Conservation (phyloP, 768 basidiomycete species). For the Mycena chlorophos region DNA sequence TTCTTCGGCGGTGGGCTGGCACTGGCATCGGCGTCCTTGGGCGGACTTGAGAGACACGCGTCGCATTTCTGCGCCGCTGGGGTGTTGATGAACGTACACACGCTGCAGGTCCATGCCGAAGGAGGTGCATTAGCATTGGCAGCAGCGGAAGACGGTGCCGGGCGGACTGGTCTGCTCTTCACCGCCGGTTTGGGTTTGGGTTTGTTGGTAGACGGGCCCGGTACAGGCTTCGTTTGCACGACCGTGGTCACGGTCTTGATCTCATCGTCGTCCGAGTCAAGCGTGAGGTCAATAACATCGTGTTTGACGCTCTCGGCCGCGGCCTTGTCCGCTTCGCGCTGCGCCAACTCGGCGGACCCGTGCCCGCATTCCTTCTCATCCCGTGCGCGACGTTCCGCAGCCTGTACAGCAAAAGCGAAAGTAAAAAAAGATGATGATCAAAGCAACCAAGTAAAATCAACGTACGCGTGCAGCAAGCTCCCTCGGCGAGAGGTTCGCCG, state of each 20-base stretch:
- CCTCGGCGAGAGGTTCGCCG: constrained; percentile 53
- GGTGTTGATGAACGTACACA: no score
- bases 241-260: constrained; percentile 30
- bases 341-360: constrained; percentile 54
- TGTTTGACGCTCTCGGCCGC: constrained; percentile 63
- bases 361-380: constrained; percentile 83
- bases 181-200: neutral
- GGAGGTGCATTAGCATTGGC: no score
- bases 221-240: constrained; percentile 10
- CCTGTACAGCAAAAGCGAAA: constrained; percentile 45
- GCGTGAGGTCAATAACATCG: constrained; percentile 61
- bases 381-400: constrained; percentile 74
- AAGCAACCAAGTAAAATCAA: constrained; percentile 3
- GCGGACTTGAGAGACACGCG: no score
- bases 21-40: no score
- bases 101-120: no score
- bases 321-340: constrained; percentile 68
- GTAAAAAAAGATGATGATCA: constrained; percentile 7
- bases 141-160: no score
- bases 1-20: neutral
- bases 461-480: constrained; percentile 74
- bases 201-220: constrained; percentile 11
- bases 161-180: neutral
- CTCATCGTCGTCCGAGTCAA: constrained; percentile 39
- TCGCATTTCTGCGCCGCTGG: no score